Evolutionary conservation across 2,329 filamentous ascomycete species (phyloP), one percentile per base, ranked within the genome.

Genomic region (Cladosporium sp.): DNA sequence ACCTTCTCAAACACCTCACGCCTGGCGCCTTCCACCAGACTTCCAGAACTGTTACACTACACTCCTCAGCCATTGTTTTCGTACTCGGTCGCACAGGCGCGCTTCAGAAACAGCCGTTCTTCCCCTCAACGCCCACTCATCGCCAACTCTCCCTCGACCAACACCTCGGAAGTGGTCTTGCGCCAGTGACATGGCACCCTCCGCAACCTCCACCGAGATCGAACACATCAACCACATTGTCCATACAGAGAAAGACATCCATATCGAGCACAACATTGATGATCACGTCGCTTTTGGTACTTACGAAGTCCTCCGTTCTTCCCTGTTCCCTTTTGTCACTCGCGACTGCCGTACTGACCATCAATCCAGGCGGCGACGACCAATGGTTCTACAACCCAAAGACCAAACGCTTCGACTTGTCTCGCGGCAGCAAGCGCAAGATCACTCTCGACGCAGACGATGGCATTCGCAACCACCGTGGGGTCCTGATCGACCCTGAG

Each of bases 391-490:
- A 74, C 62, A 69, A 72, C 50, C 72, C 73, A 9, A 65, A 70
- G 22, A 73, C 73, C 56, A 74, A 70, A 55, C 74, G 73, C 59
- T 76, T 77, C 69, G 74, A 77, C 58, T 67, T 77, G 17, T 74
- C 73, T 17, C 70, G 74, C 30, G 72, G 73, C 47, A 70, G 70
- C 40, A 61, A 66, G 58, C 68, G 66, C 52, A 73, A 71, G 60
- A 69, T 77, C 61, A 65, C 71, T 43, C 66, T 77, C 51, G 72
- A 75, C 55, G 74, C 73, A 62, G 73, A 76, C 63, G 73, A 75
- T 64, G 69, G 68, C 40, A 69, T 73, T 20, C 69, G 70, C 58
- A 73, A 75, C 63, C 74, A 77, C 62, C 70, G 70, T 17, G 74
- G 75, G 42, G 73, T 74, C 65, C 68, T 74, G 61, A 74, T 76